Base-by-base conservation (phyloP, 352 stramenopile species). In the Globisporangium irregulare region DNA sequence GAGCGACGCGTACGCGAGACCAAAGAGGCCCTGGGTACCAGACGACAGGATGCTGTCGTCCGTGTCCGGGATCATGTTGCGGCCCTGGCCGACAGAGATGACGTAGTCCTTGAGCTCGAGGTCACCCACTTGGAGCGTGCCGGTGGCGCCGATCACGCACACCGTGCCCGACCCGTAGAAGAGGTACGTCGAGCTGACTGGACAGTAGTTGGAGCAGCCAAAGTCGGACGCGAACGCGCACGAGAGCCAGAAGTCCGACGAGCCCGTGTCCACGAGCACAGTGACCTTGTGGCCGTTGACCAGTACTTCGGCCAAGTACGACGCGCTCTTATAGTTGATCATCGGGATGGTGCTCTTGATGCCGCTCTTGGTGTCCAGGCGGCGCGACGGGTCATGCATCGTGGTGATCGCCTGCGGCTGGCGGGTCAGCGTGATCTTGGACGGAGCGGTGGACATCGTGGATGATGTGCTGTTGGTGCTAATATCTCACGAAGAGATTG, bases 221-320 rank as follows among this genome's bases (percentile, higher is more conserved):
- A 53, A 56, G 43, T 62, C 46, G n/a, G 51, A 48, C 24, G 56
- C 59, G 66, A 59, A 67, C 34, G 62, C 62, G 14, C 54, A 68
- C 54, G 53, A 62, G 66, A 94, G 71, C 82, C 86, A 94, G 6
- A 91, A 69, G 67, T 94, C 84, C 9, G 86, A 89, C 48, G 86
- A 94, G 59, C 86, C 86, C 8, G 84, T 94, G 74, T 93, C 86
- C n/a, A 93, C 75, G 34, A 86, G 73, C 64, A 93, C 76, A 2
- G 74, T 71, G 72, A 80, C 88, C 2, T 64, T 72, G 3, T 68
- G 66, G 64, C 58, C 62, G 59, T 81, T 73, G 46, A 93, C 72
- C 18, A 62, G 54, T 14, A 93, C 70, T 54, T 81, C 68, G 18
- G 79, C 82, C 20, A 83, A 81, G 82, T 91, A 93, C 61, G 85